Evolutionary conservation across 805 yeast species (phyloP).

Genomic region (Metschnikowia drakensbergensis): DNA sequence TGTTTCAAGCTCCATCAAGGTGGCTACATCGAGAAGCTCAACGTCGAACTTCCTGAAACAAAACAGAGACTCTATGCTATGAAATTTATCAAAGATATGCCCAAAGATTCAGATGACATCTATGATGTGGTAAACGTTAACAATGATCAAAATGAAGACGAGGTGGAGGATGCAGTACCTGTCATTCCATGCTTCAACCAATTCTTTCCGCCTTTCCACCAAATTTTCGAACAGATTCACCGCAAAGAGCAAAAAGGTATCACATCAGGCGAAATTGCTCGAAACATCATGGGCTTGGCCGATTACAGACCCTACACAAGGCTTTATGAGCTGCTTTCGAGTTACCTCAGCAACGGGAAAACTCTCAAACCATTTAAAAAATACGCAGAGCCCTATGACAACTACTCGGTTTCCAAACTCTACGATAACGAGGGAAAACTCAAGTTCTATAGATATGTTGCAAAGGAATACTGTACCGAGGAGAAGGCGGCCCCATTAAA

Average conservation of each 20-base stretch:
- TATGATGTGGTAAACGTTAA: conserved; percentile 34
- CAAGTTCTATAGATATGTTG: conserved; percentile 61
- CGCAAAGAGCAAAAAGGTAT: conserved; percentile 47
- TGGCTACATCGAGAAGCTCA: conserved; percentile 47
- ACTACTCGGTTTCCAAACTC: conserved; percentile 47
- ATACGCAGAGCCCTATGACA: conserved; percentile 27
- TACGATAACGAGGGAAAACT: conserved; percentile 72
- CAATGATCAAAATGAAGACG: conserved; percentile 15
- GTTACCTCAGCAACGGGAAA: conserved; percentile 30
- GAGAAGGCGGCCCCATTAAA: conserved; percentile 11
- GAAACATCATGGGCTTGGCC: conserved; percentile 49
- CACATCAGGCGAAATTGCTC: conserved; percentile 53
- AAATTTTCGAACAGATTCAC: conserved; percentile 50
- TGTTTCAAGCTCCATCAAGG: conserved; percentile 42
- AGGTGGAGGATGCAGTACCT: not conserved
- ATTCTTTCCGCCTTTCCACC: conserved; percentile 62
- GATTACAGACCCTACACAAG: conserved; percentile 51
- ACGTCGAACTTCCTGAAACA: conserved; percentile 38
- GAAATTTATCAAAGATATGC: conserved; percentile 43
- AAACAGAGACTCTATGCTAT: conserved; percentile 30
- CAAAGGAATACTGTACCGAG: conserved; percentile 17
- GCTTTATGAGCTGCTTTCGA: conserved; percentile 47
- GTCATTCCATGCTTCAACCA: conserved; percentile 43
- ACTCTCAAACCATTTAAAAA: conserved; percentile 24
- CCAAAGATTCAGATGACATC: conserved; percentile 43